Evolutionary conservation across 768 basidiomycete genomes (phyloP), one percentile per base, ranked within the genome.

Genomic region (Pluteus cervinus): DNA sequence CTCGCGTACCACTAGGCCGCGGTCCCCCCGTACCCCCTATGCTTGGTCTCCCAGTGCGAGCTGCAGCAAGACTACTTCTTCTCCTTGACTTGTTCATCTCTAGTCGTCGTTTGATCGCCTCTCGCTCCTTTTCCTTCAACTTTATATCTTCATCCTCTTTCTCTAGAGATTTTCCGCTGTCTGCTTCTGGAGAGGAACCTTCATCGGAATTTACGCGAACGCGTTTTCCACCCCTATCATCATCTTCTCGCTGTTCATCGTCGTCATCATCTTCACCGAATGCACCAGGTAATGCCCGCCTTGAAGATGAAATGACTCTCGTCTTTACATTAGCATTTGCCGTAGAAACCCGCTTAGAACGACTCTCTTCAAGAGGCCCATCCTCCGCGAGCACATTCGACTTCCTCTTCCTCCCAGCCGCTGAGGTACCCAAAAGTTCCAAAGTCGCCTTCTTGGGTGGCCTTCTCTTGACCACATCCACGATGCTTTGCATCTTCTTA

Each of bases 401-500:
- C 50, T 71, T 75, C 41, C 72, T 60, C 49, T 71, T 73, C 56
- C 62, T 68, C 20, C 60, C 60, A 15, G 56, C 43, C 10, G 56
- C 49, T 12, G 50, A 36, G 20, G 46, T 50, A 20, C 52, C 55
- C 12, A 42, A 46, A 14, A 49, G 55, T 6, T 41, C 45, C 8
- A 37, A 33, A 9, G 23, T 42, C 29, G 34, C 36, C 41, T 42
- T 46, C 40, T 41, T 50, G 41, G 36, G 43, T 15, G 47, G 48
- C 33, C 55, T 56, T 35, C 60, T 57, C 48, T 52, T 62, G 24
- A 64, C 50, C 24, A 67, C 37, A 31, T 56, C 58, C 49, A 66
- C 71, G 50, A 88, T 87, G 5, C 81, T 79, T 46, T 85, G 82
- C 86, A 89, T 89, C 67, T 76, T 81, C 38, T 60, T 59, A 52